Evolutionary conservation across 345 rosid genomes (phyloP).

Genomic region (Gynandropsis gynandra): DNA sequence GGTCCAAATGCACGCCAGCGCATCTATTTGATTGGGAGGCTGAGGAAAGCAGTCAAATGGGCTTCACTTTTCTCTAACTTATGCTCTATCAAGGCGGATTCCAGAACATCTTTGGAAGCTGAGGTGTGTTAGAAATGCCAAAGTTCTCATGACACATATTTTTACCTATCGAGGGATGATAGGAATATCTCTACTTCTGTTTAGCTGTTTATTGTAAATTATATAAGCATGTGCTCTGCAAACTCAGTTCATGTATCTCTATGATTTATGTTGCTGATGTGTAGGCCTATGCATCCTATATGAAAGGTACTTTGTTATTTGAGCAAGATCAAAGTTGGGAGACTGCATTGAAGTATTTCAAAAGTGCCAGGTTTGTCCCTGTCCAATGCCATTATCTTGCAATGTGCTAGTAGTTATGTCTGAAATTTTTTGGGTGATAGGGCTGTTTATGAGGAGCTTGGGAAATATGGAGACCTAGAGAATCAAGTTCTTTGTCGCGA

Average conservation of each 20-base stretch:
- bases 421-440: slow-evolving; percentile 28
- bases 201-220: slow-evolving; percentile 9
- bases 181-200: slow-evolving; percentile 12
- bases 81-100: slow-evolving; percentile 75
- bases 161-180: slow-evolving; percentile 7
- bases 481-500: slow-evolving; percentile 92
- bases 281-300: slow-evolving; percentile 97
- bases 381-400: slow-evolving; percentile 10
- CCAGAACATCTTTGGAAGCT: slow-evolving; percentile 89
- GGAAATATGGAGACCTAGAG: slow-evolving; percentile 94
- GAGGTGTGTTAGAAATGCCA: slow-evolving; percentile 47
- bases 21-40: slow-evolving; percentile 81
- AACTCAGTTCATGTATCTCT: background rate
- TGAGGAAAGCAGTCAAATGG: slow-evolving; percentile 97
- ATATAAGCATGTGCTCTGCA: background rate
- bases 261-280: slow-evolving; percentile 21
- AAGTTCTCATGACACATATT: slow-evolving; percentile 7
- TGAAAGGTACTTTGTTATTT: slow-evolving; percentile 89
- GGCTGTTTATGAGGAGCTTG: slow-evolving; percentile 96
- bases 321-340: slow-evolving; percentile 98
- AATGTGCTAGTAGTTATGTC: slow-evolving; percentile 7
- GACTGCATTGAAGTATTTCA: slow-evolving; percentile 74
- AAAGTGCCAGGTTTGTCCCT: slow-evolving; percentile 76
- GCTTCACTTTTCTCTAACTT: slow-evolving; percentile 68
- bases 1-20: slow-evolving; percentile 89